These are phyloP conservation scores for Hamigera avellanea DNA, from an alignment of 495 filamentous ascomycete genomes.

Conservation along the genomic window DNA sequence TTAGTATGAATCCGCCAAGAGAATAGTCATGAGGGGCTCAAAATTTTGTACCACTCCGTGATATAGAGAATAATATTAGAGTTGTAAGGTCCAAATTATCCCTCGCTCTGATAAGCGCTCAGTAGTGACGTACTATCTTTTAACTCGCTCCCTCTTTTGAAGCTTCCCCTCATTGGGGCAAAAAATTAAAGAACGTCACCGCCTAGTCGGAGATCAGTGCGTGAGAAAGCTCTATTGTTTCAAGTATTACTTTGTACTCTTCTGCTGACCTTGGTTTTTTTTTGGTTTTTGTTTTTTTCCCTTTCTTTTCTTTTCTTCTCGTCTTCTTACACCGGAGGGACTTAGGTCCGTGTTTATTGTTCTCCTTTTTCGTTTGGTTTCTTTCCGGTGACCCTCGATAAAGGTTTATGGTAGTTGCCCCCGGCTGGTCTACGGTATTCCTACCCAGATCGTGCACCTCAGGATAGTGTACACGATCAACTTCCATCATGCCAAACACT, in stretches of 20 bases:
- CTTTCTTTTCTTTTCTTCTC: conserved; percentile 1
- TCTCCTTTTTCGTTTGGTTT: background rate
- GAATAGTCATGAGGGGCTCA: too few relatives aligned
- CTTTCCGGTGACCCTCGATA: background rate
- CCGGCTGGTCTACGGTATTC: background rate
- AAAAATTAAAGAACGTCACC: conserved; percentile 19
- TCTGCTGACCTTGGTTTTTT: background rate
- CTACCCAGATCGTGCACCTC: background rate
- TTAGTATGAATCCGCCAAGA: too few relatives aligned
- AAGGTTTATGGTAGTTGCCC: too few relatives aligned
- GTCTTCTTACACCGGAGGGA: background rate
- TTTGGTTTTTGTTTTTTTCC: background rate
- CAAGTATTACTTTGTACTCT: background rate
- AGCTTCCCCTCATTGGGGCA: background rate
- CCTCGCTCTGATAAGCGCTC: too few relatives aligned
- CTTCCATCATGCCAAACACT: conserved; percentile 1
- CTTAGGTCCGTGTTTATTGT: background rate
- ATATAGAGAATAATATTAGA: too few relatives aligned
- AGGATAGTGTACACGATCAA: background rate
- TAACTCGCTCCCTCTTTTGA: too few relatives aligned
- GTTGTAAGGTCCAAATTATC: too few relatives aligned
- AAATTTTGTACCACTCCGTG: too few relatives aligned
- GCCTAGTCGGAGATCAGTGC: conserved; percentile 9
- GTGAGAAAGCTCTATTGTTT: background rate
- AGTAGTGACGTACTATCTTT: too few relatives aligned